phyloP scores from a whole-genome alignment of 225 moss, liverwort and hornwort genomes.

The Straminergon stramineum region DNA sequence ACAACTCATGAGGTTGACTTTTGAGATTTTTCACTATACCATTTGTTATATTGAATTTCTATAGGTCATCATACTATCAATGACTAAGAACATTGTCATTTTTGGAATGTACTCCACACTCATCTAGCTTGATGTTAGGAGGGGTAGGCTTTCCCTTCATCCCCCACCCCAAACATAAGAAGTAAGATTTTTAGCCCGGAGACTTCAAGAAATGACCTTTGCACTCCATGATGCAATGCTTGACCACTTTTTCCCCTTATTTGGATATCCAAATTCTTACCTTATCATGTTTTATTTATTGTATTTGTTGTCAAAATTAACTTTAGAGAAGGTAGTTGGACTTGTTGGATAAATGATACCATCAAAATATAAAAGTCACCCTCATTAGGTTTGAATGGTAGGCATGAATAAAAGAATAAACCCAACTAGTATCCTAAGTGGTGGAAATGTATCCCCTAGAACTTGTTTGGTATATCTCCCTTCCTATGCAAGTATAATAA shows the following conservation, averaged over 20 bases:
- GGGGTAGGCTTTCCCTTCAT: not conserved
- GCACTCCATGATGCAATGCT: rapidly evolving
- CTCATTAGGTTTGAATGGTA: rapidly evolving
- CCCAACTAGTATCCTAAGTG: rapidly evolving
- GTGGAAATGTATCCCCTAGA: not conserved
- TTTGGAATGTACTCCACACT: rapidly evolving
- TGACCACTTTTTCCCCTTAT: rapidly evolving
- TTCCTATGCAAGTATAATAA: rapidly evolving
- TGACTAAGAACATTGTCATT: not conserved
- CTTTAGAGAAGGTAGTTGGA: rapidly evolving
- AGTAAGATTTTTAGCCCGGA: rapidly evolving
- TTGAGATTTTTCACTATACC: not conserved
- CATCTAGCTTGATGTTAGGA: rapidly evolving
- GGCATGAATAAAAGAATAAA: rapidly evolving
- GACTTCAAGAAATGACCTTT: not conserved
- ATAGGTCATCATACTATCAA: not conserved
- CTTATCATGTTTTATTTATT: not conserved
- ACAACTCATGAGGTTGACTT: rapidly evolving
- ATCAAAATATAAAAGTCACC: not conserved
- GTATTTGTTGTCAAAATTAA: not conserved
- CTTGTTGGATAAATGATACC: not conserved
- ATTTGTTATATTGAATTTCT: not conserved
- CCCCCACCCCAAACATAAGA: rapidly evolving
- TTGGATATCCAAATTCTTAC: not conserved
- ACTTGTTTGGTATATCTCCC: not conserved